Base-by-base conservation (phyloP, 2,329 filamentous ascomycete genomes). In the Alternaria viburni region DNA sequence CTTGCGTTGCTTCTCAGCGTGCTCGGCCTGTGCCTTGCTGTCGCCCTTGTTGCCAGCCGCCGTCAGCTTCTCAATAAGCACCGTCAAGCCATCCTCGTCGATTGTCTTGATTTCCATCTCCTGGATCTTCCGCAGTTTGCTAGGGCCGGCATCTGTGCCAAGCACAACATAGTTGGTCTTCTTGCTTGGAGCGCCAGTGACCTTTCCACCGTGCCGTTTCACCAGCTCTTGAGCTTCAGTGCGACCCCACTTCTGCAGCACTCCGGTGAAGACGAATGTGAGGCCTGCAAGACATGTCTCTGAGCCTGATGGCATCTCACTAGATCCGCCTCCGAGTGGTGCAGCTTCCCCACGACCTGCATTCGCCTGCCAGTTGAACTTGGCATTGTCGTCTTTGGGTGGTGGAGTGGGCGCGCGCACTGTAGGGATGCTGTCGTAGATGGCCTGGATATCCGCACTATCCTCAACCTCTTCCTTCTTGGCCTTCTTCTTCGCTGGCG, bases 91-190 rank as follows among this genome's bases (percentile, higher is more conserved):
- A 69, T 96, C 88, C 77, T 99, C 96, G 72, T 97, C 91, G 74
- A 99, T 97, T 0, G 94, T 96, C 79, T 93, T 97, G 77, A 98
- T 88, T 0, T 88, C 88, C 71, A 91, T 83, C 19, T 93, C 87
- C 60, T 87, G 86, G 70, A 99, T 98, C 70, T 94, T 97, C 69
- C 90, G 85, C 44, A 99, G 85, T 78, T 99, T 99, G 80, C 91
- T 96, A 1, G 96, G 96, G 0, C 96, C 96, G 23, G 96, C 96
- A 78, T 98, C 96, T 25, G 87, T 87, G 46, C 96, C 96, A 3
- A 99, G 86, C 15, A 99, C 92, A 49, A 99, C 93, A 76, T 93
- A 99, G 74, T 87, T 96, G 1, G 96, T 99, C 81, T 97, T 98
- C 75, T 90, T 91, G 77, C 95, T 98, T 19, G 96, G 96, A 6